Percentiles rank a stretch among this genome's conserved stretches.
phyloP scores from a whole-genome alignment of 495 filamentous ascomycete genomes.

The Antarctomyces pellizariae region DNA sequence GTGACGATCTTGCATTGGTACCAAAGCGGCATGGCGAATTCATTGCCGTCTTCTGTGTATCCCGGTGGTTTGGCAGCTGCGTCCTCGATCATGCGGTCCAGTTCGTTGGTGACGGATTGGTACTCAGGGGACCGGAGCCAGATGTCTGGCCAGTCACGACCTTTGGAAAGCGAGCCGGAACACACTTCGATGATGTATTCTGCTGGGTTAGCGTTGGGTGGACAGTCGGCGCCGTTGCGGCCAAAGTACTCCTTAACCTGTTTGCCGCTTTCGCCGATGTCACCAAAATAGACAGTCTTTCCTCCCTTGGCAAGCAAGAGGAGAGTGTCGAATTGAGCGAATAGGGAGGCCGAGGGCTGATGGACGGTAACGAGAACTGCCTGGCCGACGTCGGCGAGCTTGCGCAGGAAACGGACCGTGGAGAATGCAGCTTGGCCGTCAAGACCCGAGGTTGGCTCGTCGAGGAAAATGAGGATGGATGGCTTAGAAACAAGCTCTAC shows the following conservation, averaged over 20 bases:
- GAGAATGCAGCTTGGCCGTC: slow-evolving; percentile 40
- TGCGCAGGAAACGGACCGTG: slow-evolving; percentile 38
- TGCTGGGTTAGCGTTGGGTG: slow-evolving; percentile 28
- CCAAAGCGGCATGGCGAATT: slow-evolving; percentile 23
- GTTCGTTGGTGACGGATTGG: slow-evolving; percentile 19
- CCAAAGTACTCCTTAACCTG: slow-evolving; percentile 22
- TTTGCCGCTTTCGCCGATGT: slow-evolving; percentile 15
- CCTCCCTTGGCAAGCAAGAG: slow-evolving; percentile 26
- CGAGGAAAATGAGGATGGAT: slow-evolving; percentile 41
- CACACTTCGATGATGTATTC: slow-evolving; percentile 31
- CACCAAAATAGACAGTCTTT: slow-evolving; percentile 30
- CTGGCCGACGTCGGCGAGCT: slow-evolving; percentile 38
- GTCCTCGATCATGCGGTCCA: slow-evolving; percentile 19
- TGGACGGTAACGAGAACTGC: slow-evolving; percentile 22
- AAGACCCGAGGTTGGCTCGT: slow-evolving; percentile 46
- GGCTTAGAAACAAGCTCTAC: slow-evolving; percentile 48
- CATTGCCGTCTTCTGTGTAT: slow-evolving; percentile 13
- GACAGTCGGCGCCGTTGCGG: slow-evolving; percentile 25
- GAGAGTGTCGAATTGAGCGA: slow-evolving; percentile 10
- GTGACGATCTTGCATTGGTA: slow-evolving; percentile 16
- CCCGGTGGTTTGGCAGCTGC: slow-evolving; percentile 10
- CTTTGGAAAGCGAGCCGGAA: slow-evolving; percentile 15
- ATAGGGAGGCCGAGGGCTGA: slow-evolving; percentile 11
- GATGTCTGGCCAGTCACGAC: slow-evolving; percentile 23
- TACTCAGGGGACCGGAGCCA: slow-evolving; percentile 20